These are phyloP conservation scores for Filosporella fistucella DNA, from an alignment of 495 filamentous ascomycete species.

Conservation along the genomic window DNA sequence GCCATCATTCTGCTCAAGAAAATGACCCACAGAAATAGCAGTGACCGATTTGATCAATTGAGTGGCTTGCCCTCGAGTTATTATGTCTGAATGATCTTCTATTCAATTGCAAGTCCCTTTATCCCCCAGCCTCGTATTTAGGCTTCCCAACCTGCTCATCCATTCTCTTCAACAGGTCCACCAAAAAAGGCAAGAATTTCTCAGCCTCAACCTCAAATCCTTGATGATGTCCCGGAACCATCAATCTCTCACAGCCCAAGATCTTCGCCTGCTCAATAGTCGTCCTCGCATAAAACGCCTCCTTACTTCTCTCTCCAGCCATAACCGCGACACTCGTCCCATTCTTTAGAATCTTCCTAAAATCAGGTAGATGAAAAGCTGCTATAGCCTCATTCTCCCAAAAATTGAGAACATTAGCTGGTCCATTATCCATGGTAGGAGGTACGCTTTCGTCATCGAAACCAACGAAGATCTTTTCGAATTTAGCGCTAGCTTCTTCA, in stretches of 20 bases:
- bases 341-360: slow-evolving; percentile 19
- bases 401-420: slow-evolving; percentile 19
- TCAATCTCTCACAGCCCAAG: slow-evolving; percentile 13
- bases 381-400: slow-evolving; percentile 25
- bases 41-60: too few relatives aligned
- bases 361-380: slow-evolving; percentile 19
- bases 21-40: too few relatives aligned
- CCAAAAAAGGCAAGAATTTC: slow-evolving; percentile 18
- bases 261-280: slow-evolving; percentile 21
- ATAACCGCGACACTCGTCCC: slow-evolving; percentile 21
- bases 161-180: not conserved
- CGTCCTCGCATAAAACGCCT: slow-evolving; percentile 25
- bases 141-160: slow-evolving; percentile 6
- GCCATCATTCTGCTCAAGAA: too few relatives aligned
- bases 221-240: slow-evolving; percentile 26
- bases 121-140: too few relatives aligned
- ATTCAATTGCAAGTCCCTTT: too few relatives aligned
- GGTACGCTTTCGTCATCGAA: slow-evolving; percentile 17
- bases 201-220: slow-evolving; percentile 25
- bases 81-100: too few relatives aligned
- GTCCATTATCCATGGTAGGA: not conserved
- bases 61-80: too few relatives aligned
- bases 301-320: slow-evolving; percentile 17
- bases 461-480: slow-evolving; percentile 11
- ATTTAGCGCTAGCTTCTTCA: slow-evolving; percentile 6